A percentile compares a stretch with the other conserved stretches of the same genome.
These are phyloP conservation scores for Magnusiomyces tetraspermus DNA, from an alignment of 1,139 yeast species.

Conservation along the genomic window DNA sequence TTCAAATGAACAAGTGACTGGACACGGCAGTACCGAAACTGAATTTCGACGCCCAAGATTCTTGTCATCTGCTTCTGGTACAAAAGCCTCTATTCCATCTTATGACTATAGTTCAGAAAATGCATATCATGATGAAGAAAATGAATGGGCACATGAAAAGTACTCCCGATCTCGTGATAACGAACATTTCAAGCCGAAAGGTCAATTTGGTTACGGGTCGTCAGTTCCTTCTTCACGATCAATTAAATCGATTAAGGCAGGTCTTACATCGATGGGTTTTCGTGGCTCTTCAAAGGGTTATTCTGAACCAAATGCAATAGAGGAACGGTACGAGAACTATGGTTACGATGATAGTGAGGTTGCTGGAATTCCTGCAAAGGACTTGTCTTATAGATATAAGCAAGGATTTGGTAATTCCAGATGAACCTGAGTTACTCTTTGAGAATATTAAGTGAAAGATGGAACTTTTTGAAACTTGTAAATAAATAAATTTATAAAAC, in stretches of 20 bases:
- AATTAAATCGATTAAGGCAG: background rate
- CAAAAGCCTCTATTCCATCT: background rate
- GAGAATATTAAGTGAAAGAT: background rate
- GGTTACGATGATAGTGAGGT: background rate
- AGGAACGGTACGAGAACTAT: background rate
- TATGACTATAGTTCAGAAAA: background rate
- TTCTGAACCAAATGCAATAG: background rate
- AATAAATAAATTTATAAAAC: too few species aligned
- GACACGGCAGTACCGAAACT: background rate
- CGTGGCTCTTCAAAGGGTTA: background rate
- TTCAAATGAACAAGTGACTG: background rate
- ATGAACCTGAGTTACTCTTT: too few species aligned
- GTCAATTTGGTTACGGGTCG: background rate
- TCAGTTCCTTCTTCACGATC: background rate
- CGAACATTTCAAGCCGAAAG: background rate
- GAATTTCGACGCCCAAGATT: background rate
- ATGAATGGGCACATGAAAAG: background rate
- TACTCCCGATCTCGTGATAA: background rate
- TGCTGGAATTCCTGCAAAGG: conserved; percentile 1
- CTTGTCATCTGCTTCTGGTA: background rate
- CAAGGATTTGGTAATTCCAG: conserved; percentile 1
- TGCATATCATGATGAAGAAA: background rate
- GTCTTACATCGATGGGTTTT: background rate
- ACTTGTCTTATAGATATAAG: conserved; percentile 2
- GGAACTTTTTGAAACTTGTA: background rate